A percentile compares a stretch with the other conserved stretches of the same genome.
phyloP scores from a whole-genome alignment of 2,329 filamentous ascomycete species.

The Colletotrichum chrysophilum region DNA sequence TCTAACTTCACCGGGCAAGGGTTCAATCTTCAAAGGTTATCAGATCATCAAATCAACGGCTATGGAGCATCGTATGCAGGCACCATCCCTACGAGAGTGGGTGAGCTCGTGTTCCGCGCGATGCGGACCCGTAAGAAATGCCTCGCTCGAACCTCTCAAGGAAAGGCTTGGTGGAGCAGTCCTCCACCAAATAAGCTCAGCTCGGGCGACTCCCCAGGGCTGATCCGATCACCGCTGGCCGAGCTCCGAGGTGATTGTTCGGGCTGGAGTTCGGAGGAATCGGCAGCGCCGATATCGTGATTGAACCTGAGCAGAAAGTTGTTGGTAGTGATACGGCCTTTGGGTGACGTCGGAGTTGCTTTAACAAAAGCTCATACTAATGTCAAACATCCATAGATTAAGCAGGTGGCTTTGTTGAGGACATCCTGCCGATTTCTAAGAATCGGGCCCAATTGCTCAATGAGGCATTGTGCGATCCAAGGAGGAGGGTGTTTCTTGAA shows the following conservation, averaged over 20 bases:
- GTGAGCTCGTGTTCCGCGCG: neutral
- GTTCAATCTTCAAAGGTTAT: neutral
- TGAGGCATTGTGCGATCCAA: too few relatives aligned
- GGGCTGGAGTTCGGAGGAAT: neutral
- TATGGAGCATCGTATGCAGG: neutral
- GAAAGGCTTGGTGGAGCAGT: neutral
- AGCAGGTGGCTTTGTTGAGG: too few relatives aligned
- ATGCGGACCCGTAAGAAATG: neutral
- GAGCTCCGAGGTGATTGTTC: neutral
- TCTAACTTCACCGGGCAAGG: neutral
- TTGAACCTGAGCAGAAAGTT: neutral
- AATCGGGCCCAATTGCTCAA: too few relatives aligned
- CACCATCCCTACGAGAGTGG: neutral
- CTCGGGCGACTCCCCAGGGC: neutral
- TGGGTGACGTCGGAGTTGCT: too few relatives aligned
- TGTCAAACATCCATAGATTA: too few relatives aligned
- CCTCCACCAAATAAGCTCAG: neutral
- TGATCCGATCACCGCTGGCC: neutral
- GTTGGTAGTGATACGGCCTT: neutral
- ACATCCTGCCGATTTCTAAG: too few relatives aligned
- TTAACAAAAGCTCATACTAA: too few relatives aligned
- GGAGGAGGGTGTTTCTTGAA: too few relatives aligned
- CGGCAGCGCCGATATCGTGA: neutral
- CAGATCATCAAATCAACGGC: conserved; percentile 19
- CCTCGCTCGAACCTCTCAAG: neutral